Evolutionary conservation across 495 filamentous ascomycete species (phyloP).

Genomic region (Achaetomiella virescens): DNA sequence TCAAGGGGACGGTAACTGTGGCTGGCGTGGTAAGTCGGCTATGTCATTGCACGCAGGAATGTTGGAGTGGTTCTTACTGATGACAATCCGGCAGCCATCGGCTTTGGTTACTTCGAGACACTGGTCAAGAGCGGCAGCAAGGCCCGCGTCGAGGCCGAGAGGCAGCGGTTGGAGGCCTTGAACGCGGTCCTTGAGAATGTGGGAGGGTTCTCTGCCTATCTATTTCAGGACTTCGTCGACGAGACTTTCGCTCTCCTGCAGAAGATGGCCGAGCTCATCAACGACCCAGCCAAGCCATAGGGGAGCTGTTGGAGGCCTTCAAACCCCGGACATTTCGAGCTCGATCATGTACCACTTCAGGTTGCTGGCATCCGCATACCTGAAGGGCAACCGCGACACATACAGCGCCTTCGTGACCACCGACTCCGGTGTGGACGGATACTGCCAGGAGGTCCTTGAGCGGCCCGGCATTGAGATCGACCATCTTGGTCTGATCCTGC

Average conservation of each 20-base stretch:
- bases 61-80: slow-evolving; percentile 14
- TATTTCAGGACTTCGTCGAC: slow-evolving; percentile 81
- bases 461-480: slow-evolving; percentile 79
- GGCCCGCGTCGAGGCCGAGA: slow-evolving; percentile 59
- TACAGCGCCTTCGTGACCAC: slow-evolving; percentile 66
- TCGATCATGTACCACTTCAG: slow-evolving; percentile 63
- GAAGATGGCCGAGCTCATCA: slow-evolving; percentile 49
- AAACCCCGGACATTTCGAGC: slow-evolving; percentile 61
- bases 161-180: slow-evolving; percentile 62
- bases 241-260: slow-evolving; percentile 62
- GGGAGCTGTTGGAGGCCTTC: slow-evolving; percentile 64
- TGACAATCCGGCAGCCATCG: slow-evolving; percentile 57
- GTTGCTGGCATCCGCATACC: slow-evolving; percentile 80
- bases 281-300: slow-evolving; percentile 51
- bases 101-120: slow-evolving; percentile 86
- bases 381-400: slow-evolving; percentile 62
- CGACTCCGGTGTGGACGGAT: slow-evolving; percentile 54
- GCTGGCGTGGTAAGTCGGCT: slow-evolving; percentile 80
- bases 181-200: slow-evolving; percentile 58
- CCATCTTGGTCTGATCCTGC: slow-evolving; percentile 68
- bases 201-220: slow-evolving; percentile 57
- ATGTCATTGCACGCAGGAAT: not conserved
- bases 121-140: slow-evolving; percentile 61
- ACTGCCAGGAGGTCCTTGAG: slow-evolving; percentile 66
- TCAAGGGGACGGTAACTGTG: slow-evolving; percentile 92